These are phyloP conservation scores for Debaryomyces fabryi DNA, from an alignment of 1,139 yeast genomes.

Conservation along the genomic window DNA sequence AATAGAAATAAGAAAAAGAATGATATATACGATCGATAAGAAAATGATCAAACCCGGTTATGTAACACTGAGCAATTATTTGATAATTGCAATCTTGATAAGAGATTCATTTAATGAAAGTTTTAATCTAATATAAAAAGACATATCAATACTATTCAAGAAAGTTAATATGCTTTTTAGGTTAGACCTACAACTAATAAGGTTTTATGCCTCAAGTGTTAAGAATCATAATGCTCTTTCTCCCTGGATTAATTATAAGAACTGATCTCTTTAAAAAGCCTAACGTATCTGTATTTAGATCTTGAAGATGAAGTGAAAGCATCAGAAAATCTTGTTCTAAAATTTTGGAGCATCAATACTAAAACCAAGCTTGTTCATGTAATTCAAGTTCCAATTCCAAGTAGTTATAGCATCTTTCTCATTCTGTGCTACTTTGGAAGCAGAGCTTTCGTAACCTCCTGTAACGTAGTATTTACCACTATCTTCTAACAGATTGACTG, in stretches of 20 bases:
- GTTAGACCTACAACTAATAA: too few species aligned
- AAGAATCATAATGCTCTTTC: too few species aligned
- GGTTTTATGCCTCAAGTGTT: too few species aligned
- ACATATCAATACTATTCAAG: too few species aligned
- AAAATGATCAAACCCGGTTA: constrained; percentile 6
- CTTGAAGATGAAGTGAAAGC: not conserved
- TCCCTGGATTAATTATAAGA: too few species aligned
- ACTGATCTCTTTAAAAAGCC: too few species aligned
- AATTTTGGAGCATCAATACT: not conserved
- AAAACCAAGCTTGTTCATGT: constrained; percentile 28
- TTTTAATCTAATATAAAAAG: not conserved
- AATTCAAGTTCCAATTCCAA: constrained; percentile 34
- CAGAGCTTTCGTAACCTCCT: constrained; percentile 55
- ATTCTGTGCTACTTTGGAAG: constrained; percentile 29
- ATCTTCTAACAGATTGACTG: constrained; percentile 45
- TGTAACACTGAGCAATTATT: constrained; percentile 1
- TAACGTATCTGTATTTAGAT: too few species aligned
- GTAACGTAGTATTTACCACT: constrained; percentile 71
- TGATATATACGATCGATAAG: constrained; percentile 7
- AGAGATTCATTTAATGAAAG: not conserved
- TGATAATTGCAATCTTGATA: not conserved
- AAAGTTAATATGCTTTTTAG: too few species aligned
- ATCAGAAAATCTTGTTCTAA: not conserved
- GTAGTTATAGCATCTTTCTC: constrained; percentile 26
- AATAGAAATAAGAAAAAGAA: not conserved